Percentiles rank a stretch among this genome's conserved stretches.
Evolutionary conservation across 352 stramenopile genomes (phyloP).

Genomic region (Pythium utonaiense): DNA sequence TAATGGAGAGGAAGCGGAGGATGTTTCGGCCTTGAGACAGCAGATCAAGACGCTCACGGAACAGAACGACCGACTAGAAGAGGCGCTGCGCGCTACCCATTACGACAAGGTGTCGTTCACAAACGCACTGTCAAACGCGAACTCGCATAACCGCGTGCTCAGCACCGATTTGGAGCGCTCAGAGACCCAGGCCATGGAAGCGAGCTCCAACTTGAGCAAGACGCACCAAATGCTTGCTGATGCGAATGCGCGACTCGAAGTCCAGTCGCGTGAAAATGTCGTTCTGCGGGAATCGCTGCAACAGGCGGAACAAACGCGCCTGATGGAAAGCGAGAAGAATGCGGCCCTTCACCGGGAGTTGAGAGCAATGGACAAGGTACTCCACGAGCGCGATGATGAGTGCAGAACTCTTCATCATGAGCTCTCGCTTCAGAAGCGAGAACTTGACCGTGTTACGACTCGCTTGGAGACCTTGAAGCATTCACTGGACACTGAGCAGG

Average conservation of each 20-base stretch:
- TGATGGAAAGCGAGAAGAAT: slow-evolving; percentile 70
- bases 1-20: background rate
- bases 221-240: slow-evolving; percentile 43
- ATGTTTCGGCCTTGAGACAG: slow-evolving; percentile 31
- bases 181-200: slow-evolving; percentile 53
- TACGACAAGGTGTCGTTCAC: slow-evolving; percentile 87
- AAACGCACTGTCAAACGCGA: slow-evolving; percentile 69
- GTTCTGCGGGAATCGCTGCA: slow-evolving; percentile 56
- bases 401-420: slow-evolving; percentile 56
- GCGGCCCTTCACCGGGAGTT: slow-evolving; percentile 63
- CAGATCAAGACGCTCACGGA: slow-evolving; percentile 48
- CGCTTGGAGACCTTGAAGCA: slow-evolving; percentile 17
- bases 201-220: slow-evolving; percentile 32
- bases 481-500: slow-evolving; percentile 19
- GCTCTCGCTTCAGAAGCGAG: slow-evolving; percentile 45
- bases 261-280: slow-evolving; percentile 49
- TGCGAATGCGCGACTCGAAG: slow-evolving; percentile 33
- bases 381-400: slow-evolving; percentile 70
- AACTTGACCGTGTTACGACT: slow-evolving; percentile 45
- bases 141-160: slow-evolving; percentile 73
- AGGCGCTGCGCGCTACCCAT: slow-evolving; percentile 64
- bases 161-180: slow-evolving; percentile 50
- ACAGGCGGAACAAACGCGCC: slow-evolving; percentile 44
- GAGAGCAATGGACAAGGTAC: slow-evolving; percentile 63
- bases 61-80: slow-evolving; percentile 67